Evolutionary conservation across 768 basidiomycete species (phyloP).

Genomic region (Suillus discolor): DNA sequence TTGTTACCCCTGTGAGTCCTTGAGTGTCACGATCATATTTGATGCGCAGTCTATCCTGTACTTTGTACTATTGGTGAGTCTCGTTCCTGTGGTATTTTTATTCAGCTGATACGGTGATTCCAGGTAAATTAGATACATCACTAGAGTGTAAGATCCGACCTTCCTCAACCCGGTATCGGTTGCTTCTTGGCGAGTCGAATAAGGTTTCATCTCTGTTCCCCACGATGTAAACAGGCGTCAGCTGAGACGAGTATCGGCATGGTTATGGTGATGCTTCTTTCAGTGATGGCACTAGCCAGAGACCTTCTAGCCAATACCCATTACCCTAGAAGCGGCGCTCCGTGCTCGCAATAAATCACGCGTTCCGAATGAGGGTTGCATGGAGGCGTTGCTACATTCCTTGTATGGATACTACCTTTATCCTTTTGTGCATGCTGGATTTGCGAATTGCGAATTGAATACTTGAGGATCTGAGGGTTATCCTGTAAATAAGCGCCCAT

Average conservation of each 20-base stretch:
- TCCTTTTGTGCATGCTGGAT: not conserved
- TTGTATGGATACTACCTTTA: not conserved
- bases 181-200: not conserved
- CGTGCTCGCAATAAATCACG: not conserved
- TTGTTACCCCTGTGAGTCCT: conserved; percentile 11
- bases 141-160: not conserved
- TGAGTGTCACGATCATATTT: not conserved
- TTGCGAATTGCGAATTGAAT: not conserved
- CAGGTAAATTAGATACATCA: not conserved
- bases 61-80: not conserved
- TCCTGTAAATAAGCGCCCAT: conserved; percentile 2
- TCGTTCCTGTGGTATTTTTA: not conserved
- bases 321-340: not conserved
- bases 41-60: not conserved
- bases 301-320: not conserved
- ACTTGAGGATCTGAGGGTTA: not conserved
- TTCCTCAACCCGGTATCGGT: no score
- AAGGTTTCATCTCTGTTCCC: not conserved
- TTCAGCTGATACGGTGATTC: not conserved
- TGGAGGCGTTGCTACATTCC: not conserved
- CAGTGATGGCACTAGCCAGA: not conserved
- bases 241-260: not conserved
- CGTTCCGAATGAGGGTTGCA: not conserved
- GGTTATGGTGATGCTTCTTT: not conserved
- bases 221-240: not conserved